phyloP scores from a whole-genome alignment of 139 green algal genomes.

The Chlamydomonas urium region DNA sequence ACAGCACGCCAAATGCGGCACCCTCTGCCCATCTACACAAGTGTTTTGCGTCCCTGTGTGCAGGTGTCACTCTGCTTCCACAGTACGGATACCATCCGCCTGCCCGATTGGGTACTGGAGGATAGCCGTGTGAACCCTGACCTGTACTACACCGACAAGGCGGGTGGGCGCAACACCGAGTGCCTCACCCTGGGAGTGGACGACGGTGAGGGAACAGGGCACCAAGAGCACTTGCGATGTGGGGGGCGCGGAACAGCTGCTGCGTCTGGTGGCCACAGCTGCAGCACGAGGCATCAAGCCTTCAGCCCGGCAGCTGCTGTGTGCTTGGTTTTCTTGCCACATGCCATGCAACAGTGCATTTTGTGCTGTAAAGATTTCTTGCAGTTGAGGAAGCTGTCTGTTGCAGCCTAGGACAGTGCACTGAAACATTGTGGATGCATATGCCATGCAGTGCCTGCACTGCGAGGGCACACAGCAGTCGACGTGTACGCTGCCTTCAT shows the following conservation, averaged over 20 bases:
- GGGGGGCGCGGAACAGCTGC: too few relatives aligned
- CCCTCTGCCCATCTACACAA: neutral
- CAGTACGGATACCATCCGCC: conserved; percentile 20
- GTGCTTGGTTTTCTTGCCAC: neutral
- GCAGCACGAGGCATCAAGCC: too few relatives aligned
- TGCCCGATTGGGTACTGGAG: conserved; percentile 47
- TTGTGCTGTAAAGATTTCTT: neutral
- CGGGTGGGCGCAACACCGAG: conserved; percentile 26
- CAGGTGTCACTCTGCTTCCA: conserved; percentile 50
- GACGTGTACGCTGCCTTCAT: conserved; percentile 87
- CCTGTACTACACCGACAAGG: conserved; percentile 48
- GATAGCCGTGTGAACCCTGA: conserved; percentile 40
- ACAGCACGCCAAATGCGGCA: too few relatives aligned
- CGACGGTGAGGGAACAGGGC: conserved; percentile 48
- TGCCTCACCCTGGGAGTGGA: conserved; percentile 48
- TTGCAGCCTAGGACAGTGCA: too few relatives aligned
- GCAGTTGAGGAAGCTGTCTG: neutral
- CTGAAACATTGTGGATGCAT: neutral
- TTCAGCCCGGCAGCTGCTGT: neutral
- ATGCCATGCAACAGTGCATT: neutral
- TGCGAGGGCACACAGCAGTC: conserved; percentile 78
- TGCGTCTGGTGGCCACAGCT: too few relatives aligned
- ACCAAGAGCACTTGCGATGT: too few relatives aligned
- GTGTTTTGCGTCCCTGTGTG: neutral
- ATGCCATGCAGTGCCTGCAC: conserved; percentile 45